Evolutionary conservation across 176 grass and related monocot species (phyloP).

Genomic region (Ensete ventricosum): DNA sequence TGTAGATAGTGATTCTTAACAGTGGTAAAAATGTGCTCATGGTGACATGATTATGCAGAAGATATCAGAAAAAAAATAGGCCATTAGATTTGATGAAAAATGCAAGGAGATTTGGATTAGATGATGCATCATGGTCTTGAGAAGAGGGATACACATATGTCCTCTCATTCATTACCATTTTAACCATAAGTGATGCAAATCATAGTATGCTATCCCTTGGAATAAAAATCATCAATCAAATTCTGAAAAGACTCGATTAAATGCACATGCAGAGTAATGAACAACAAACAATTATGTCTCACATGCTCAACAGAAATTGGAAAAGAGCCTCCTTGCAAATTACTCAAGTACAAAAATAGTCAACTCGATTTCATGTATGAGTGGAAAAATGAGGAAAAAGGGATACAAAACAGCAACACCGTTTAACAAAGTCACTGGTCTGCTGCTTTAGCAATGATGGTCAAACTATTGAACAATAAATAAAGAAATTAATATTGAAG

Average conservation of each 20-base stretch:
- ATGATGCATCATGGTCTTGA: too few species aligned
- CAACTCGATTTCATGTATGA: too few species aligned
- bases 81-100: neutral
- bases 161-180: too few species aligned
- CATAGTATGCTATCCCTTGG: neutral
- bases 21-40: neutral
- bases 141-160: too few species aligned
- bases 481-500: too few species aligned
- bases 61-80: neutral
- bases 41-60: neutral
- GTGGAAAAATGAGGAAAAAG: too few species aligned
- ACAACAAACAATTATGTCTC: neutral
- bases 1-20: neutral
- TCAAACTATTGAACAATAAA: neutral
- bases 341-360: too few species aligned
- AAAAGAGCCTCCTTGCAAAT: too few species aligned
- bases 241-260: neutral
- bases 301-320: neutral
- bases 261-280: neutral
- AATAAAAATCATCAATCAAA: neutral
- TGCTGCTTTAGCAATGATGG: neutral
- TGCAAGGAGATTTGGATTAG: neutral
- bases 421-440: neutral
- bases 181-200: neutral
- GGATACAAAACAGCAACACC: neutral